Percentiles rank a stretch among this genome's conserved stretches.
Conservation (phyloP, 2,329 filamentous ascomycete genomes). For the Aspergillus flavus region DNA sequence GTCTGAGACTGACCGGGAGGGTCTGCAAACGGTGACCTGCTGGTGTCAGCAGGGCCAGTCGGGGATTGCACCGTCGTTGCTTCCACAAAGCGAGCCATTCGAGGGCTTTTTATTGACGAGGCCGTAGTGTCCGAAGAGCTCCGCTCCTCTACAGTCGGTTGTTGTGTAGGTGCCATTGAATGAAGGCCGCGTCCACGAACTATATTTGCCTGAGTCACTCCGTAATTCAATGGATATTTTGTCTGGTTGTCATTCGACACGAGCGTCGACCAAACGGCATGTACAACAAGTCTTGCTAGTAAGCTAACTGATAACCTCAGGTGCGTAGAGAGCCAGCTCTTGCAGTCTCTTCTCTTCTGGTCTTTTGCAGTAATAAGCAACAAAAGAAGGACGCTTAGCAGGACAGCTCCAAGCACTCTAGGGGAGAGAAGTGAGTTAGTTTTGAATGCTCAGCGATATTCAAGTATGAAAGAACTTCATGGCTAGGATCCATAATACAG, state of each 20-base stretch:
- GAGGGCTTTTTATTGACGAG: slow-evolving; percentile 53
- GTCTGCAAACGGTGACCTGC: slow-evolving; percentile 55
- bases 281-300: neutral
- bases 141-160: slow-evolving; percentile 30
- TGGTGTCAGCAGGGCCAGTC: slow-evolving; percentile 51
- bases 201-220: slow-evolving; percentile 44
- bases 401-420: slow-evolving; percentile 1
- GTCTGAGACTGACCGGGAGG: slow-evolving; percentile 53
- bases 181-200: slow-evolving; percentile 33
- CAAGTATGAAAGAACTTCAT: neutral
- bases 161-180: slow-evolving; percentile 32
- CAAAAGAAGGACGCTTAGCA: neutral
- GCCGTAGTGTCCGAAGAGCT: slow-evolving; percentile 35
- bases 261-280: slow-evolving; percentile 25
- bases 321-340: slow-evolving; percentile 40
- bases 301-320: neutral
- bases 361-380: neutral
- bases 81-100: slow-evolving; percentile 66
- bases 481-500: neutral
- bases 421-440: neutral
- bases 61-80: slow-evolving; percentile 66
- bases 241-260: slow-evolving; percentile 27
- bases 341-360: slow-evolving; percentile 10
- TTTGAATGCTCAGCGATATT: neutral
- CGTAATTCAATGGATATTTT: slow-evolving; percentile 33